Evolutionary conservation across 352 stramenopile species (phyloP), one percentile per base, ranked within the genome.

Genomic region (Globisporangium cederbergense): DNA sequence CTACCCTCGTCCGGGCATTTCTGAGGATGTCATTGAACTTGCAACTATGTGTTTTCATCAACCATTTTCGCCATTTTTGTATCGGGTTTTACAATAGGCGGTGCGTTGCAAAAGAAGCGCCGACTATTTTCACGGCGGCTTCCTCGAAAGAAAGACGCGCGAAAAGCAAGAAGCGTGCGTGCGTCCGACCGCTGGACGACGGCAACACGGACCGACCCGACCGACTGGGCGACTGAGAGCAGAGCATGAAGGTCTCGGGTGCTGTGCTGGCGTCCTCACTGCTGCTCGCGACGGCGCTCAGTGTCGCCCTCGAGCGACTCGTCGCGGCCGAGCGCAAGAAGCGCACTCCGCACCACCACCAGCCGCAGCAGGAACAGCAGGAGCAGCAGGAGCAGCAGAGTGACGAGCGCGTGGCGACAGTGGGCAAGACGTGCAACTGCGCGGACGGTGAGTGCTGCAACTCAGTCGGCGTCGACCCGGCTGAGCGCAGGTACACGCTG

Each of bases 401-500:
- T 9, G 18, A 59, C 34, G 53, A 16, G 32, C 18, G 18, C 45
- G 38, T 34, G 11, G 22, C 3, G n/a, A 14, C 25, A 38, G 16
- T 36, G 7, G 43, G 22, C 34, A 78, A 76, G 64, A 57, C 64
- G 25, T 91, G 83, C 64, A 79, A 78, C 54, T 91, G 83, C 58
- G 72, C 60, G 2, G 83, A 91, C 59, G 83, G 83, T 42, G 78
- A 92, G 70, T 92, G 83, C 75, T 92, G 83, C 72, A 92, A 90
- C 68, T 84, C 81, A 36, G 75, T 78, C 51, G 51, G 60, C 60
- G 58, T 73, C 67, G 40, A 70, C 68, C 32, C 64, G 58, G 76
- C 77, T 4, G 83, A 90, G 66, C 78, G 80, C 51, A 76, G 73
- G 40, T 92, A 92, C 62, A 81, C 82, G 69, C 75, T 92, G n/a